A percentile compares a stretch with the other conserved stretches of the same genome.
Evolutionary conservation across 169 alveolate species (phyloP).

Genomic region (Plasmodium inui): DNA sequence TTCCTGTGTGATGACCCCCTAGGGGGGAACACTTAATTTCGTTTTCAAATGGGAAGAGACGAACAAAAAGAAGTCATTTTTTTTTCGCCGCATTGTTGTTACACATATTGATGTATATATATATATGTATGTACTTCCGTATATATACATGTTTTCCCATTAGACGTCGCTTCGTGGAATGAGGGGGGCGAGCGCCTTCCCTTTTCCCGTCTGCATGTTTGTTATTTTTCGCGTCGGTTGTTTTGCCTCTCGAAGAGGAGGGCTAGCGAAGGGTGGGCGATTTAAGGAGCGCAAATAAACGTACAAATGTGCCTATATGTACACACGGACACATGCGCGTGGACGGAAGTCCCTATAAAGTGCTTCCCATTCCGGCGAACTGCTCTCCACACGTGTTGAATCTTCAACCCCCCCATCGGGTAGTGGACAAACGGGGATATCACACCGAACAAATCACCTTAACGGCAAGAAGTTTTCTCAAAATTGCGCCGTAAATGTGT

Average conservation of each 20-base stretch:
- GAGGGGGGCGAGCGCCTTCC: not conserved
- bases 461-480: conserved; percentile 3
- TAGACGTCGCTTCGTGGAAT: not conserved
- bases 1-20: not conserved
- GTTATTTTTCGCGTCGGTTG: not conserved
- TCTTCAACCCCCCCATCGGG: not conserved
- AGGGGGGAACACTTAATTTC: not conserved
- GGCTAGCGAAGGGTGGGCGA: not conserved
- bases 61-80: not conserved
- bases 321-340: not conserved
- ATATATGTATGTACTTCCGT: too few relatives aligned
- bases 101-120: not conserved
- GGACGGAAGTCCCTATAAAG: not conserved
- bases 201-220: not conserved
- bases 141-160: not conserved
- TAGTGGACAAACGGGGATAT: not conserved
- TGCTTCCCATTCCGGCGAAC: not conserved
- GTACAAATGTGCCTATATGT: not conserved
- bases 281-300: too few relatives aligned
- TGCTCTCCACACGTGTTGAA: not conserved
- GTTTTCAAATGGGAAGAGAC: not conserved
- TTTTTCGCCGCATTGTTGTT: not conserved
- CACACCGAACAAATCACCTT: not conserved
- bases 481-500: not conserved
- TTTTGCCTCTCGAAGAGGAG: not conserved